Evolutionary conservation across 179 eudicot species (phyloP), one percentile per base, ranked within the genome.

Genomic region (Corrigiola litoralis): DNA sequence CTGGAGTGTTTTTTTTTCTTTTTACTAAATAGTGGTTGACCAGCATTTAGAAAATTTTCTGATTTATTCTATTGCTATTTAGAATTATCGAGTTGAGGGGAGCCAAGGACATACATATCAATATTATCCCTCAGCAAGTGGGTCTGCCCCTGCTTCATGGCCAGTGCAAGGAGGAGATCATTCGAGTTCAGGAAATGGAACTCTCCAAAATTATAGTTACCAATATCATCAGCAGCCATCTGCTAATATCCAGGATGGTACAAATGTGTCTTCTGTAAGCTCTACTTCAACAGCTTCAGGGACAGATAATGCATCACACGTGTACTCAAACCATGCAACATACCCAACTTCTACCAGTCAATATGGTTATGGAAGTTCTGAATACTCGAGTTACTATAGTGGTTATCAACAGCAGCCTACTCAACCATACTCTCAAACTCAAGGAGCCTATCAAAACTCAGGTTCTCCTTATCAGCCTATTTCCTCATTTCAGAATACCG

Each of bases 391-490:
- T 72, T 86, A 87, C 75, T 94, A 86, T 77, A 82, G 73, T 77
- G 86, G 83, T 53, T 94, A 90, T 76, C 91, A 86, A 75, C 97
- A 86, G 65, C 97, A 81, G 72, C 61, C 95, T 56, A 82, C 59
- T 81, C 90, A 84, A 74, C 74, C 83, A 56, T 85, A 86, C 72
- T 62, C 90, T 76, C 95, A 86, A 75, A 83, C 83, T 56, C 84
- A 72, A 75, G 99, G 86, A 84, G 85, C 86, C 68, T 88, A 88
- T 82, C 96, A 88, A 85, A 94, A 86, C 83, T 75, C 99, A 94
- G 99, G 97, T 94, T 96, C 95, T 86, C 88, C 97, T 87, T 84
- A 94, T 82, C 99, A 94, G 99, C 94, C 95, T 82, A 71, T 79
- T 90, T 87, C 99, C 86, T 90, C 97, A 86, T 92, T 90, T 90